Conservation (phyloP, 805 yeast genomes). For the Zygosaccharomyces lentus region DNA sequence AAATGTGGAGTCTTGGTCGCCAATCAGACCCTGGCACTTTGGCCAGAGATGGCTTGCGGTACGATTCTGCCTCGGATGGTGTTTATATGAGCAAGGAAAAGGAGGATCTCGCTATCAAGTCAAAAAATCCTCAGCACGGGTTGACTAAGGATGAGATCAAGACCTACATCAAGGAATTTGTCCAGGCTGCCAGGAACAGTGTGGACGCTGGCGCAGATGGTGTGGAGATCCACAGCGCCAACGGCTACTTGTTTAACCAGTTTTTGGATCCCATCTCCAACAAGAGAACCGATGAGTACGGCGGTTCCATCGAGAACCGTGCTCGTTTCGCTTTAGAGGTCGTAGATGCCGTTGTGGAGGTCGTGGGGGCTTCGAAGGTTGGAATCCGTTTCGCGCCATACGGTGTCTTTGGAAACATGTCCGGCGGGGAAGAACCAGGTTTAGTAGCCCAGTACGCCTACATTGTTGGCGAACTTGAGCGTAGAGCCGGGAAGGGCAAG, state of each 20-base stretch:
- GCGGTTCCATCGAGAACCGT: constrained; percentile 51
- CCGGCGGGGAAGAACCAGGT: constrained; percentile 35
- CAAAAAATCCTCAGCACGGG: constrained; percentile 34
- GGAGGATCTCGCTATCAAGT: constrained; percentile 34
- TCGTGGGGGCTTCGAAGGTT: constrained; percentile 48
- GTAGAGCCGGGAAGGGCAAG: constrained; percentile 35
- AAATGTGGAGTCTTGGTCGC: constrained; percentile 31
- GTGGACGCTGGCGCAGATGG: constrained; percentile 47
- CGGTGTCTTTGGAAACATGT: constrained; percentile 39
- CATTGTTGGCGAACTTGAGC: constrained; percentile 39
- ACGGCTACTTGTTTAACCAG: constrained; percentile 58
- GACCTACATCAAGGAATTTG: constrained; percentile 41
- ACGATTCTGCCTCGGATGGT: constrained; percentile 40
- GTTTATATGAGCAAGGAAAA: constrained; percentile 35
- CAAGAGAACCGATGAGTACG: constrained; percentile 50
- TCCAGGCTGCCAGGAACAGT: constrained; percentile 43
- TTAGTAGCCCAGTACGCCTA: constrained; percentile 39
- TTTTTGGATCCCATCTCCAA: constrained; percentile 48
- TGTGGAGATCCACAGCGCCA: constrained; percentile 64
- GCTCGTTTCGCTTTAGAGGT: constrained; percentile 45
- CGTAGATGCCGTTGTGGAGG: constrained; percentile 46
- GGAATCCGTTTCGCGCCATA: constrained; percentile 51
- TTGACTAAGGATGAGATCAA: constrained; percentile 37
- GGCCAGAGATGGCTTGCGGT: constrained; percentile 37
- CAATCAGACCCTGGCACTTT: constrained; percentile 27